Evolutionary conservation across 2,329 filamentous ascomycete species (phyloP), one percentile per base, ranked within the genome.

Genomic region (Sarocladiaceae sp.): DNA sequence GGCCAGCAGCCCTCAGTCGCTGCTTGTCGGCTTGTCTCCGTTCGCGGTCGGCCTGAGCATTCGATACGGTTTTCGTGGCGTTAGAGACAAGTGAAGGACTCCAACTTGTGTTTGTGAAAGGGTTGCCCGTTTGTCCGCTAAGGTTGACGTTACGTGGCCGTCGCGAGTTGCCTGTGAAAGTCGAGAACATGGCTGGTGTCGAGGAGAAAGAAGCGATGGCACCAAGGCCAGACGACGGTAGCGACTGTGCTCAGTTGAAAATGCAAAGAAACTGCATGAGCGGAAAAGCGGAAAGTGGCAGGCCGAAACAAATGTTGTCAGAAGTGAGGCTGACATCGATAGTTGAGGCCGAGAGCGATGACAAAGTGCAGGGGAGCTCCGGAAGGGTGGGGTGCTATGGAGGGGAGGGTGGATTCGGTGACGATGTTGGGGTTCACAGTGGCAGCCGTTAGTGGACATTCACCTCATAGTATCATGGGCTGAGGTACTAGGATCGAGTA

Each of bases 101-200:
- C 76, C 83, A 82, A 37, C 77, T 74, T 28, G 78, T 77, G 58
- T 81, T 81, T 55, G 80, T 84, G 67, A 94, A 96, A 3, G 91
- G 90, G 63, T 96, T 96, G 49, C 77, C 76, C 58, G 82, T 83
- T 60, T 92, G 87, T 56, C 91, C 94, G 59, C 90, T 94, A 56
- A 99, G 85, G 71, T 97, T 97, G 66, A 97, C 90, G 67, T 97
- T 92, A 58, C 94, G 86, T 56, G 87, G 86, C 59, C 89, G 88
- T 63, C 90, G 86, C 61, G 90, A 89, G 70, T 74, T 89, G 60
- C 94, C 94, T 22, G 89, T 94, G 73, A 99, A 99, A 51, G 88
- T 91, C 56, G 88, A 86, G 72, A 94, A 95, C 93, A 97, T 97
- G 65, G 60, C 61, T 59, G 47, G 46, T 53, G 46, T 29, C 49